phyloP scores from a whole-genome alignment of 805 yeast species.

The Kluyveromyces aestuarii region DNA sequence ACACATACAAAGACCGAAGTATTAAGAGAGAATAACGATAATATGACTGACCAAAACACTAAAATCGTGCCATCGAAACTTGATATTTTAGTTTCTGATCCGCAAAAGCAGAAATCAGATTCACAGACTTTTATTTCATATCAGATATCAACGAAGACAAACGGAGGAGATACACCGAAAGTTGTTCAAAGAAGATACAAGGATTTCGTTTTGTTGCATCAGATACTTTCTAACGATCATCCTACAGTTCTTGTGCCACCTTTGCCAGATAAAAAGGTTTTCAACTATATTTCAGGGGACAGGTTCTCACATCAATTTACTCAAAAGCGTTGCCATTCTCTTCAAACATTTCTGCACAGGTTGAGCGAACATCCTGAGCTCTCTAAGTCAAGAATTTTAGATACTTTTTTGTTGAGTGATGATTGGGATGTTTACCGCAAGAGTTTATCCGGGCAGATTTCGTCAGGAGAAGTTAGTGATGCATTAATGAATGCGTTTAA shows the following conservation, averaged over 20 bases:
- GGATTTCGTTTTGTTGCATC: conserved; percentile 74
- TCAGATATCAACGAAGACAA: conserved; percentile 24
- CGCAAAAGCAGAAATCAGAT: conserved; percentile 22
- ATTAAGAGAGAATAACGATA: neutral
- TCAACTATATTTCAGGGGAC: conserved; percentile 91
- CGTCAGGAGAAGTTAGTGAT: conserved; percentile 58
- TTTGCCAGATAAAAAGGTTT: conserved; percentile 81
- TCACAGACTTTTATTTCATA: conserved; percentile 24
- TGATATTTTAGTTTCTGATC: conserved; percentile 27
- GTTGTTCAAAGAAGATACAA: conserved; percentile 59
- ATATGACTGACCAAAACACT: neutral
- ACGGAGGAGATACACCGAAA: conserved; percentile 11
- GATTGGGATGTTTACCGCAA: conserved; percentile 29
- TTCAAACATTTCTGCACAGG: conserved; percentile 66
- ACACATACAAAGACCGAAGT: neutral
- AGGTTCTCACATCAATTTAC: conserved; percentile 83
- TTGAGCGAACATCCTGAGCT: conserved; percentile 67
- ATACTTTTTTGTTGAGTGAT: conserved; percentile 21
- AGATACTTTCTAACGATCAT: conserved; percentile 63
- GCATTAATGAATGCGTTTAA: conserved; percentile 91
- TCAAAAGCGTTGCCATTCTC: conserved; percentile 66
- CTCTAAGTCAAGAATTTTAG: conserved; percentile 53
- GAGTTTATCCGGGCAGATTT: conserved; percentile 17
- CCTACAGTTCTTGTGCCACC: conserved; percentile 90
- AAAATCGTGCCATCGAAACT: neutral